These are phyloP conservation scores for Acanthamoeba triangularis DNA, from an alignment of 208 protist species.

Conservation along the genomic window DNA sequence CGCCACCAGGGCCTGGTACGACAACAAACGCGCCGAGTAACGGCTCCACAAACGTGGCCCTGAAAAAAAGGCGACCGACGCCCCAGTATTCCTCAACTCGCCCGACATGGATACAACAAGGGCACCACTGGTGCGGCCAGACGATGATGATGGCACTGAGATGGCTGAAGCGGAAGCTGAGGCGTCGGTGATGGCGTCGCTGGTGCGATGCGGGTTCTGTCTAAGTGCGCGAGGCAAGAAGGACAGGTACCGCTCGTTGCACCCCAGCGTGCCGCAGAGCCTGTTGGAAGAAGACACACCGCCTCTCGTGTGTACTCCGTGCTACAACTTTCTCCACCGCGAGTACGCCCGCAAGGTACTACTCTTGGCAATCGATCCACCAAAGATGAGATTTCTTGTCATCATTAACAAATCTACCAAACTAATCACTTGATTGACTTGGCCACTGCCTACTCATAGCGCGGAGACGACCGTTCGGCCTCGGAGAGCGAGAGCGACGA, in stretches of 20 bases:
- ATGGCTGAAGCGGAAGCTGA: neutral
- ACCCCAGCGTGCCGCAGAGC: slow-evolving; percentile 11
- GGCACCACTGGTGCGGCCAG: neutral
- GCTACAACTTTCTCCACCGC: neutral
- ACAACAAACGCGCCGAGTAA: neutral
- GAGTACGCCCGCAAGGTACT: neutral
- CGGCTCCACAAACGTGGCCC: neutral
- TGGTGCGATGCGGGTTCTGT: neutral
- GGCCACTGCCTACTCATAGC: neutral
- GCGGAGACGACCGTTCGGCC: neutral
- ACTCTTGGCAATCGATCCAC: neutral
- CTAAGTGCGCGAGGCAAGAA: neutral
- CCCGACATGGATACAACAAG: neutral
- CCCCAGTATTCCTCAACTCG: neutral
- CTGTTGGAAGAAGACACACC: slow-evolving; percentile 26
- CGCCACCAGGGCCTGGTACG: too few relatives aligned
- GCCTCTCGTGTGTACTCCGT: neutral
- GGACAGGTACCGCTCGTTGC: neutral
- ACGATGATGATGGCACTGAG: neutral
- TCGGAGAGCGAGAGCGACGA: neutral
- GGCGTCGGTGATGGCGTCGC: too few relatives aligned
- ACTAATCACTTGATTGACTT: too few relatives aligned
- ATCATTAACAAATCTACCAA: neutral
- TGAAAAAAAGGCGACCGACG: neutral
- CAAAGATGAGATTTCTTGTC: slow-evolving; percentile 7